Evolutionary conservation across 2,329 filamentous ascomycete species (phyloP).

Genomic region (Ceratocystis diversiconidia): DNA sequence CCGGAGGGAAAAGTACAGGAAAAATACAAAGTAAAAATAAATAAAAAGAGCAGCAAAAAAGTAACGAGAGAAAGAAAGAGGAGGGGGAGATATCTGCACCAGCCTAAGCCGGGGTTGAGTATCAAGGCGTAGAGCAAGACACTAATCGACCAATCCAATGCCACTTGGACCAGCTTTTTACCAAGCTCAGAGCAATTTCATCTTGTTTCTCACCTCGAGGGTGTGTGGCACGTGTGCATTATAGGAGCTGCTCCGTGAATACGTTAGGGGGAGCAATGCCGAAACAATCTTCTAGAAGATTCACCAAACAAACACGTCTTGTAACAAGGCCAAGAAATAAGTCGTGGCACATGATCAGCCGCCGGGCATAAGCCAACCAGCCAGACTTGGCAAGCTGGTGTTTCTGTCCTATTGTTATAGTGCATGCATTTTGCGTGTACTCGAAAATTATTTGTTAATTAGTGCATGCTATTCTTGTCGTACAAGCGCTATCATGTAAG

Average conservation of each 20-base stretch:
- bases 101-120: neutral
- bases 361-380: neutral
- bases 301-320: neutral
- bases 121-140: neutral
- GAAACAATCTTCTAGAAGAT: slow-evolving; percentile 1
- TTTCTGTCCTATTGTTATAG: too few relatives aligned
- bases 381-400: too few relatives aligned
- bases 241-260: neutral
- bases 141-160: neutral
- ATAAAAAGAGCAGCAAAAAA: neutral
- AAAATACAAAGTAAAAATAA: neutral
- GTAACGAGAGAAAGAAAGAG: neutral
- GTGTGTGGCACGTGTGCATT: neutral
- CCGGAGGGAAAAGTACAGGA: neutral
- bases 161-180: neutral
- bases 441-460: neutral
- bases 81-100: neutral
- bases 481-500: slow-evolving; percentile 4
- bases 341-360: neutral
- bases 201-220: neutral
- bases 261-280: neutral
- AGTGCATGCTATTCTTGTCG: neutral
- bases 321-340: neutral
- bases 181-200: neutral
- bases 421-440: too few relatives aligned